Base-by-base conservation (phyloP, 352 stramenopile species). In the Globisporangium middletonii region DNA sequence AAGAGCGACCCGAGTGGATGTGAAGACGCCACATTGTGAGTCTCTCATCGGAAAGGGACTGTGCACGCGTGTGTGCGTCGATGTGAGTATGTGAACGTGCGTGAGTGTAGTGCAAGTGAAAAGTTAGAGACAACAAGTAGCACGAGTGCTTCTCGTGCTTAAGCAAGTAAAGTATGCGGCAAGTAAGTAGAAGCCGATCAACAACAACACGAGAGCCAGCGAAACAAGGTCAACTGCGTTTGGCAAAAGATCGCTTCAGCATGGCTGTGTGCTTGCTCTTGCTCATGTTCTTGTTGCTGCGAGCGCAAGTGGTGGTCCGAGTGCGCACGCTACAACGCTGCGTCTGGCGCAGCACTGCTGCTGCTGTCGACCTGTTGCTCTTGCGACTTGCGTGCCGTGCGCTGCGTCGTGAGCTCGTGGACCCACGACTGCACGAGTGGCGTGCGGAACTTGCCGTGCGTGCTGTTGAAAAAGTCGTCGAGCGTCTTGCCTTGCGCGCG, bases 381-480 rank as follows among this genome's bases (percentile, higher is more conserved):
- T 42, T 16, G 59, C 58, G 43, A 74, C 50, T 55, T 64, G 23
- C 72, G 79, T 26, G 65, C 61, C 3, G 66, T 53, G 44, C 83
- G 80, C 55, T 93, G 77, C 41, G 62, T 65, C 9, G 62, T 79
- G 53, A 93, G 71, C 56, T 93, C 79, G 0, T 69, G 46, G 8
- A 74, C 83, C 83, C 83, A 93, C 16, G 80, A 91, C 53, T 87
- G 83, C 55, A 93, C 79, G 28, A 93, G 67, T 23, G 79, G 80
- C 63, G 83, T 93, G 60, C 75, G 75, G 65, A 93, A 91, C 57
- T 89, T 90, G 68, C 76, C 75, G 56, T 86, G 72, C n/a, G 83
- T 93, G 69, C 80, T 88, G 50, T 71, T 67, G 68, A 93, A 93
- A 57, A 93, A 93, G 54, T 91, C 79, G 43, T 90, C 69, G 6